phyloP scores from a whole-genome alignment of 306 rosid species.

The Trifolium dubium region DNA sequence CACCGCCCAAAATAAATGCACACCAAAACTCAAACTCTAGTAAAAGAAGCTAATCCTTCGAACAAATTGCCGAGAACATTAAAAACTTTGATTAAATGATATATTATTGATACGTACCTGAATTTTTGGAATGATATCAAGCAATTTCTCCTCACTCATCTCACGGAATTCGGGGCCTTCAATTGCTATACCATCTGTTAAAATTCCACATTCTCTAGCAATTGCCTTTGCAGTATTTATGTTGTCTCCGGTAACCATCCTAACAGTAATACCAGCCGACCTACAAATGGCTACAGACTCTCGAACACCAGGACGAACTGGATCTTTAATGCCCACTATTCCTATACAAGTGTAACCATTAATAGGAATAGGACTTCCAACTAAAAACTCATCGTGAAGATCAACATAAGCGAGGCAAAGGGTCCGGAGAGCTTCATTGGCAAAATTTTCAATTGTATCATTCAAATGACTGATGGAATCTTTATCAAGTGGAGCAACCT shows the following conservation, averaged over 20 bases:
- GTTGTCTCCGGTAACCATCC: constrained; percentile 99
- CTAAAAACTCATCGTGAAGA: constrained; percentile 53
- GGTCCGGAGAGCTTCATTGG: constrained; percentile 91
- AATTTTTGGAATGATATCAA: constrained; percentile 70
- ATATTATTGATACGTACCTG: constrained; percentile 60
- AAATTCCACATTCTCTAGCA: constrained; percentile 96
- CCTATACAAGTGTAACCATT: constrained; percentile 85
- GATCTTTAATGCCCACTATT: constrained; percentile 98
- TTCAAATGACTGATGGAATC: constrained; percentile 57
- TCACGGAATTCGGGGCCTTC: constrained; percentile 95
- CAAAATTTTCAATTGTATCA: constrained; percentile 73
- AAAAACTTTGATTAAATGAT: constrained; percentile 26
- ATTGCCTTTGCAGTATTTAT: constrained; percentile 97
- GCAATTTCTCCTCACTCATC: constrained; percentile 72
- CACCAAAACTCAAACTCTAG: neutral
- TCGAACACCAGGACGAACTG: constrained; percentile 93
- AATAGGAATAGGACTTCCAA: constrained; percentile 61
- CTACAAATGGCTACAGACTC: constrained; percentile 93
- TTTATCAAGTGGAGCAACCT: constrained; percentile 66
- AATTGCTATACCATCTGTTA: constrained; percentile 88
- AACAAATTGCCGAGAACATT: constrained; percentile 8
- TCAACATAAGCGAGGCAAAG: constrained; percentile 92
- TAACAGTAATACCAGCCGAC: constrained; percentile 88
- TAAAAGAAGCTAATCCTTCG: constrained; percentile 1
- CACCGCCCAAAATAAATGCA: neutral